Evolutionary conservation across 305 asterid species (phyloP), one percentile per base, ranked within the genome.

Genomic region (Solanum chacoense): DNA sequence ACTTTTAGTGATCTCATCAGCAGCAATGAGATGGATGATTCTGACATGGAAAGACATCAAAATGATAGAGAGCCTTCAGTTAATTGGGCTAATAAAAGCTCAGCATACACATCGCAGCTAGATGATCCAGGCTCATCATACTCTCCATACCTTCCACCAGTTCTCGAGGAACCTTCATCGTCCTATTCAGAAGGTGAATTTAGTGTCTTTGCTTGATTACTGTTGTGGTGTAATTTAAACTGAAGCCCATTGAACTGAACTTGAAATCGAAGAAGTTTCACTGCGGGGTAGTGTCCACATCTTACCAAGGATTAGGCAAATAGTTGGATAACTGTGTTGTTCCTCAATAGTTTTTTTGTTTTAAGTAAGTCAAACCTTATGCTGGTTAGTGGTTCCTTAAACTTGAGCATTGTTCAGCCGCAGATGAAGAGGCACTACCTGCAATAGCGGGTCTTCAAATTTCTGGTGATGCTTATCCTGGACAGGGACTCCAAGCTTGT

Each of bases 381-480:
- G 81, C 73, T 90, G 38, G 87, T 77, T 71, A 65, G 63, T 89
- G 45, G 87, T 90, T 65, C 71, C 89, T 89, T 93, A 88, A 92
- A 50, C 85, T 87, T 32, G 74, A 65, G 86, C 86, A 77, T 90
- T 93, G 84, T 92, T 67, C 97, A 95, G 99, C 98, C 93, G 99
- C 98, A 90, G 99, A 96, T 90, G 99, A 96, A 91, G 99, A 95
- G 91, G 98, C 98, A 22, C 92, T 95, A 88, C 99, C 99, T 85
- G 98, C 98, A 90, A 95, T 98, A 88, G 98, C 95, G 89, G 98
- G 95, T 40, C 98, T 98, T 91, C 99, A 98, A 94, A 98, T 98
- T 88, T 93, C 98, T 85, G 99, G 99, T 78, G 98, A 95, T 88
- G 96, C 99, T 75, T 96, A 91, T 92, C 99, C 97, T 42, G 99